A percentile compares a stretch with the other conserved stretches of the same genome.
These are phyloP conservation scores for Suaeda aralocaspica DNA, from an alignment of 148 eudicot species.

Conservation along the genomic window DNA sequence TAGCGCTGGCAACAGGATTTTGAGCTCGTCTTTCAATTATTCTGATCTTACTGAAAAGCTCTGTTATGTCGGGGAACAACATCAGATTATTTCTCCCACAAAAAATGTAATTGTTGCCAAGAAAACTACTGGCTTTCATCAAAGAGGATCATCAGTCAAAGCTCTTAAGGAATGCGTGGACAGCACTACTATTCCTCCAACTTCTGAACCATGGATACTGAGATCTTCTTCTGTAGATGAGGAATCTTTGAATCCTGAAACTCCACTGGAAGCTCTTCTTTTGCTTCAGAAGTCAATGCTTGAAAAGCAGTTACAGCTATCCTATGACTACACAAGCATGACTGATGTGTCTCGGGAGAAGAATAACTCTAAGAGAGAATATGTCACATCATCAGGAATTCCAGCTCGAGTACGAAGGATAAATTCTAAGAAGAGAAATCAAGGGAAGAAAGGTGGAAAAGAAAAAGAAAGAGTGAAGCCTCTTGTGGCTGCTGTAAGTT, in stretches of 20 bases:
- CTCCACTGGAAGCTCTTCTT: conserved; percentile 67
- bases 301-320: conserved; percentile 82
- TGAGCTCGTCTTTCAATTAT: conserved; percentile 57
- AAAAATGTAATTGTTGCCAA: conserved; percentile 56
- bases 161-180: conserved; percentile 56
- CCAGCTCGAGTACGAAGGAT: conserved; percentile 72
- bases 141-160: conserved; percentile 41
- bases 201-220: conserved; percentile 36
- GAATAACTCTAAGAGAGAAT: conserved; percentile 30
- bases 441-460: conserved; percentile 22
- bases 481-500: conserved; percentile 36
- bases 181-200: conserved; percentile 35
- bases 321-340: conserved; percentile 34
- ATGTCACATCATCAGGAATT: conserved; percentile 54
- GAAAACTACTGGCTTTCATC: conserved; percentile 44
- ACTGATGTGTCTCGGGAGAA: conserved; percentile 26
- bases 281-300: conserved; percentile 76
- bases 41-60: conserved; percentile 62
- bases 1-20: conserved; percentile 70
- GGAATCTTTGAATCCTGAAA: conserved; percentile 37
- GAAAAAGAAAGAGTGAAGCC: conserved; percentile 32
- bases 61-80: conserved; percentile 40
- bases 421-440: conserved; percentile 39
- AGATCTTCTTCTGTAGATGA: conserved; percentile 33
- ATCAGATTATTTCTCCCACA: conserved; percentile 31